Base-by-base conservation (phyloP, 2,329 filamentous ascomycete genomes). In the Sporothrix brasiliensis region DNA sequence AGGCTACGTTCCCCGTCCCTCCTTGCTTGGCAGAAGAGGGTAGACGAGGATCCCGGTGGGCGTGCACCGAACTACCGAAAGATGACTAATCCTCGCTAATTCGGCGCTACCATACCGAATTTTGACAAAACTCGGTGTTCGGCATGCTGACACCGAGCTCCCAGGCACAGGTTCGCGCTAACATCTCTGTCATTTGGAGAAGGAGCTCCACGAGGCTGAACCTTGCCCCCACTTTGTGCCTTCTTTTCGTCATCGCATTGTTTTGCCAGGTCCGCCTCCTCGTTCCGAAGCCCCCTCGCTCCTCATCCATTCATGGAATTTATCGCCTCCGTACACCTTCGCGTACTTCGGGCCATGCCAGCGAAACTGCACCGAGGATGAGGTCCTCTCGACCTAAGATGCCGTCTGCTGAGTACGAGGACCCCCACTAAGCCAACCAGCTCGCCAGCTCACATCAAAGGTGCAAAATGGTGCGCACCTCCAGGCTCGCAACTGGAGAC, bases 151-250 rank as follows among this genome's bases (percentile, higher is more conserved):
- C 0, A 19, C 39, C 58, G 58, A 63, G 58, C 3, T 9, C n/a
- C 39, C 14, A 13, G 41, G 39, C 39, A 7, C 11, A 41, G 54
- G 39, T 16, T 47, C 34, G 7, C 58, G 58, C 58, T 63, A 63
- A 44, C 7, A 2, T 4, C 19, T 21, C 49, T 1, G 2, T n/a
- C 10, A 14, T 16, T 60, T 60, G 56, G 56, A 60, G 39, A 63
- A 63, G 14, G 11, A 47, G 58, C 58, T 27, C 58, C 58, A 63
- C 58, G 58, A 63, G 58, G 58, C 58, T 63, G 58, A 63, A 27
- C 13, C n/a, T 14, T 21, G 14, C 41, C 10, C 34, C 39, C 58
- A 14, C n/a, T 41, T 24, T 5, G n/a, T 27, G 41, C 21, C 58
- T 41, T 39, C 56, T 60, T 39, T 30, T 39, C 3, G 3, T 16